Evolutionary conservation across 208 protist genomes (phyloP), one percentile per base, ranked within the genome.

Genomic region (Leishmania tarentolae): DNA sequence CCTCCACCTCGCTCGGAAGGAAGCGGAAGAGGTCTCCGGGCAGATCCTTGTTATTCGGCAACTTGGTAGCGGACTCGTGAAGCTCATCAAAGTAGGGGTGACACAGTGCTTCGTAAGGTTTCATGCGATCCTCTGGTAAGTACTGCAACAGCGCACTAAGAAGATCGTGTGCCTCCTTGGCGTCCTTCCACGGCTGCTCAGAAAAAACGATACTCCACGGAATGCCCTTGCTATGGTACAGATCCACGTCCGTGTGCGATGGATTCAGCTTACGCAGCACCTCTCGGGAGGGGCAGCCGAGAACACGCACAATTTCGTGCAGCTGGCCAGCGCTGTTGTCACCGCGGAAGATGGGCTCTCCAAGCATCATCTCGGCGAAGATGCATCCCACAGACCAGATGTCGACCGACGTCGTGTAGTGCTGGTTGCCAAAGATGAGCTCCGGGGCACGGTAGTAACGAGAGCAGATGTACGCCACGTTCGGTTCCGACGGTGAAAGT

Each of bases 341-440:
- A 31, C 99, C 99, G 74, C 99, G 98, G 91, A 99, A 99, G 86
- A 99, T 99, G 66, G 99, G 99, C 82, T 99, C 98, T 80, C 99
- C 99, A 50, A 97, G 89, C 93, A 99, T 99, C 85, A 99, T 99
- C 93, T 99, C 99, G 4, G 99, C 99, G 87, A 99, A 99, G 94
- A 99, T 99, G 86, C 98, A 99, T 31, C 99, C 99, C 19, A 99
- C 89, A 59, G 93, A 98, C 99, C 99, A 99, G 78, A 99, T 98
- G 87, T 99, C 99, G 5, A 99, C 92, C 5, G 98, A 96, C 66
- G 99, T 99, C 77, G 99, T 99, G 91, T 99, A 99, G 86, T 99
- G 94, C 83, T 98, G 93, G 78, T 99, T 96, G 83, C 99, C 98
- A 47, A 99, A 98, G n/a, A 99, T 95, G 59, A 99, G 92, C 91